Base-by-base conservation (phyloP, 441 rosid genomes). In the Gossypium lobatum region DNA sequence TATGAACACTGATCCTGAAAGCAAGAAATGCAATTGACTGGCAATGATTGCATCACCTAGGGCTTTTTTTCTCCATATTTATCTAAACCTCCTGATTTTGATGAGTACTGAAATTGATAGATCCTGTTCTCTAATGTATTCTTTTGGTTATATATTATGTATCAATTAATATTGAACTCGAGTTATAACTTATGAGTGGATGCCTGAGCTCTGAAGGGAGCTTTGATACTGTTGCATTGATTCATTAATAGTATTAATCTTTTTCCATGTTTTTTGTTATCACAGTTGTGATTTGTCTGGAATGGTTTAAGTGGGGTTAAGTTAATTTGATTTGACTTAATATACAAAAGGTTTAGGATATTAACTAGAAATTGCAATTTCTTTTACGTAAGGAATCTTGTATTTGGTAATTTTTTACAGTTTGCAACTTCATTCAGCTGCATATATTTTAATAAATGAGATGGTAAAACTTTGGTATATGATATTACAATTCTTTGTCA, bases 291-390 rank as follows among this genome's bases (percentile, higher is more conserved):
- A 23, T 1, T 64, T 64, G 37, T 31, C 37, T 31, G 37, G 8
- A 21, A 64, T 17, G 52, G 52, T 64, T 64, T 64, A 64, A 25
- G 68, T 37, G 28, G 52, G 68, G 7, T 39, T 39, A 64, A 64
- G 26, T 18, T 39, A 18, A 26, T 8, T 26, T 14, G 23, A 18
- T 64, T 42, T 18, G 52, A 18, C 28, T 39, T 39, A 21, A 5
- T 10, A 64, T 39, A 26, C 14, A 39, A 64, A 64, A 39, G 21
- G 37, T 31, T 31, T 31, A 31, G 37, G 37, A 6, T 31, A 31
- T 31, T 6, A 31, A 31, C 37, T 31, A 31, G 37, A 31, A 31
- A 31, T 31, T 31, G 37, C 37, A 31, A 31, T 6, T 31, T 31
- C 37, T 37, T 37, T 63, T 21, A 6, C 28, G 5, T 45, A 0